Conservation (phyloP, 116 monocot genomes). For the Papilionanthe hybrid region DNA sequence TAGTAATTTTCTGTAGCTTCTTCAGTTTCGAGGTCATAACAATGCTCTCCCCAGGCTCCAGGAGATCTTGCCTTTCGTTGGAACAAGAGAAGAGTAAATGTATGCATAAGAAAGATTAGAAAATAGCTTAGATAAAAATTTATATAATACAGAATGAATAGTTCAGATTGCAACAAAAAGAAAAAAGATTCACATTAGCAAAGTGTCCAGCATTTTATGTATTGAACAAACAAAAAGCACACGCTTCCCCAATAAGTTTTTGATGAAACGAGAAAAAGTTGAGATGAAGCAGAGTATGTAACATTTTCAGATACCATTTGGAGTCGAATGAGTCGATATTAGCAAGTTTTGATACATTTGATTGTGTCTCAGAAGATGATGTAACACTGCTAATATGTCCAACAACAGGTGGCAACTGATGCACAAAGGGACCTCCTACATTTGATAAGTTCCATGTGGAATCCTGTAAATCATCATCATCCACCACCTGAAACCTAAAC, state of each 20-base stretch:
- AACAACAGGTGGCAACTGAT: constrained; percentile 29
- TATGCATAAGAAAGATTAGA: neutral
- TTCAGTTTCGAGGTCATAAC: constrained; percentile 92
- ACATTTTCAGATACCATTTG: constrained; percentile 55
- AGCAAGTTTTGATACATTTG: constrained; percentile 61
- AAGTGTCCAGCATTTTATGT: neutral
- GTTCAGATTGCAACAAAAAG: neutral
- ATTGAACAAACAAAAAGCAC: neutral
- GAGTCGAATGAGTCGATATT: constrained; percentile 98
- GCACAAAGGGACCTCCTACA: constrained; percentile 31
- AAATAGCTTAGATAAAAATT: neutral
- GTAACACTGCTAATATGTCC: constrained; percentile 27
- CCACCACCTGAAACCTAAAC: constrained; percentile 39
- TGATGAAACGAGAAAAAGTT: neutral
- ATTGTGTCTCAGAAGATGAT: constrained; percentile 63
- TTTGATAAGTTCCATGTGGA: constrained; percentile 62
- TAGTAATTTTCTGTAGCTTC: constrained; percentile 68
- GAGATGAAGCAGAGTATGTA: neutral
- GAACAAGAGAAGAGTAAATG: neutral
- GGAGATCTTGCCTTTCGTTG: constrained; percentile 74
- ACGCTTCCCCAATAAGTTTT: neutral
- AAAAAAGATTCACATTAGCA: neutral
- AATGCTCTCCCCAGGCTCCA: constrained; percentile 81
- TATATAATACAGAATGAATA: neutral
- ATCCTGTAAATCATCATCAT: constrained; percentile 53